These are phyloP conservation scores for Lactarius sp. DNA, from an alignment of 768 basidiomycete genomes.

Conservation along the genomic window DNA sequence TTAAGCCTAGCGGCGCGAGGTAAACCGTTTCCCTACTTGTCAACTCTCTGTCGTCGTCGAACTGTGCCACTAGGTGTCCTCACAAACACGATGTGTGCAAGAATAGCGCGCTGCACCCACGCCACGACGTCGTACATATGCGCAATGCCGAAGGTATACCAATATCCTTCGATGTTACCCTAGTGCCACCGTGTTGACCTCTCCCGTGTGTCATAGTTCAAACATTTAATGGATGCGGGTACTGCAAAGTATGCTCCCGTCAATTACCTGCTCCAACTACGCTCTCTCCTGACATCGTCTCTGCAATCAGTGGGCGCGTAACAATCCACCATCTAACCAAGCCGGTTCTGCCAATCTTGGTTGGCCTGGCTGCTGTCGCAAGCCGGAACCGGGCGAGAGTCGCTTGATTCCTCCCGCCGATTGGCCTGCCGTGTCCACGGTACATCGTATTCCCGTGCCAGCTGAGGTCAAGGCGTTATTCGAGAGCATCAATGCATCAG, in stretches of 20 bases:
- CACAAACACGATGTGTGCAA: constrained; percentile 71
- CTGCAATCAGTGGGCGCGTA: constrained; percentile 60
- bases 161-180: constrained; percentile 6
- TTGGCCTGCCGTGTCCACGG: constrained; percentile 74
- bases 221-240: constrained; percentile 82
- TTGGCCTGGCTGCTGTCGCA: constrained; percentile 88
- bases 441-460: constrained; percentile 72
- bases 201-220: constrained; percentile 46
- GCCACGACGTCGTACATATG: constrained; percentile 70
- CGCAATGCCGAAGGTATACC: constrained; percentile 82
- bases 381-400: constrained; percentile 56
- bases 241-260: constrained; percentile 66
- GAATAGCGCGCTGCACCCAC: constrained; percentile 69
- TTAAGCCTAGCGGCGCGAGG: constrained; percentile 56
- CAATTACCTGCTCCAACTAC: constrained; percentile 1
- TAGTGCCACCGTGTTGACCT: constrained; percentile 21
- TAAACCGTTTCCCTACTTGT: constrained; percentile 30
- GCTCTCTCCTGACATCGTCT: constrained; percentile 24
- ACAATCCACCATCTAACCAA: constrained; percentile 49
- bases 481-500: constrained; percentile 38
- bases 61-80: constrained; percentile 53
- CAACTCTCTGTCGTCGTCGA: constrained; percentile 25
- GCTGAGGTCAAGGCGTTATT: constrained; percentile 63
- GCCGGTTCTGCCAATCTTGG: constrained; percentile 64
- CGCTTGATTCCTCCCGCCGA: constrained; percentile 64